Evolutionary conservation across 2,329 filamentous ascomycete genomes (phyloP), one percentile per base, ranked within the genome.

Genomic region (Exophiala aquamarina): DNA sequence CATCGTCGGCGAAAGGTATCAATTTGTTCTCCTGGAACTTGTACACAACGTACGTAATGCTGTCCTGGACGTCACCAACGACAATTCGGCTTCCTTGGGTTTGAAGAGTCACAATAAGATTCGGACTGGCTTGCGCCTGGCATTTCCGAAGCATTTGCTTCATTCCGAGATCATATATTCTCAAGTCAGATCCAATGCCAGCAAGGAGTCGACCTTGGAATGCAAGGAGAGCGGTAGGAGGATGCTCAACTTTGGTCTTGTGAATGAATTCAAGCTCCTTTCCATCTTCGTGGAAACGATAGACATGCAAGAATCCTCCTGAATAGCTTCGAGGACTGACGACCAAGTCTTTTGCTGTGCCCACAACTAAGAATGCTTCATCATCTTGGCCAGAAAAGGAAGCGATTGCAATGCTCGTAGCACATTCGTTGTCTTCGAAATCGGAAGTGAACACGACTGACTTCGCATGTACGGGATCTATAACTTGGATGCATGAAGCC

Each of bases 1-100:
- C 86, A 65, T 99, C 93, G 63, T 98, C 93, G 14, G 81, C 88
- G 61, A 98, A 98, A 0, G 92, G 87, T 50, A 98, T 94, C 38
- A 98, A 75, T 60, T 86, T 87, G 68, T 97, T 97, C 57, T 90
- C 87, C 57, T 89, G 83, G 34, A 86, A 84, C 68, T 98, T 97
- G 75, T 95, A 97, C 18, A 94, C 91, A 10, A 94, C 87, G 59
- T 88, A 97, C 0, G 86, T 92, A 46, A 97, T 82, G 47, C 89
- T 91, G 64, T 98, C 90, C 59, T 92, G 87, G 21, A 96, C 84
- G 65, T 99, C 94, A 11, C 89, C 91, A 28, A 95, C 89, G 42
- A 96, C 76, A 52, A 99, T 91, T 20, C 93, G 87, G 64, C 83
- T 92, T 48, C 92, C 92, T 68, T 95, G 90, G 0, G 90, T 92